These are phyloP conservation scores for Trametopsis cervina DNA, from an alignment of 768 basidiomycete genomes.

Conservation along the genomic window DNA sequence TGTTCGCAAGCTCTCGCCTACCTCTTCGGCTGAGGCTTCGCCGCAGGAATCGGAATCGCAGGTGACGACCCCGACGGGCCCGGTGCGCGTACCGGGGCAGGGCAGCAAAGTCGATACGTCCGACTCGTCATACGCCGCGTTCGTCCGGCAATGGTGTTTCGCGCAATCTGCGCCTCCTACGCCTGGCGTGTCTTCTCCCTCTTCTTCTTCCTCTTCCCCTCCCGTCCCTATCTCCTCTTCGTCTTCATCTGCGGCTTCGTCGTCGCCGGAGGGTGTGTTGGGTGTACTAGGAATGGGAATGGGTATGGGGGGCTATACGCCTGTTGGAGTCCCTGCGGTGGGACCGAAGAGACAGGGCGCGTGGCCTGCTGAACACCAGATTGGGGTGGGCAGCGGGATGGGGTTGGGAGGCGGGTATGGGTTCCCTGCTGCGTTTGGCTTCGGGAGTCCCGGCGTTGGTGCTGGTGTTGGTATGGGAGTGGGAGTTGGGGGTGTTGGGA, in stretches of 20 bases:
- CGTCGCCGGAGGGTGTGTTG: no score
- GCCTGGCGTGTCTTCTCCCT: constrained; percentile 7
- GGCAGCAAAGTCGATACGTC: constrained; percentile 17
- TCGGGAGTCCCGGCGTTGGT: no score
- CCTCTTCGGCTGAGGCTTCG: no score
- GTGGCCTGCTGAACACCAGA: constrained; percentile 14
- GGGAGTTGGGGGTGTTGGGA: not conserved
- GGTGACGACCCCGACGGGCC: not conserved
- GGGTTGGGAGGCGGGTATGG: constrained; percentile 18
- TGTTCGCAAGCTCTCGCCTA: not conserved
- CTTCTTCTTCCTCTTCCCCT: not conserved
- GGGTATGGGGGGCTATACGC: no score
- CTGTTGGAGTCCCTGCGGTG: no score
- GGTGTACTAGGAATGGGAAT: no score
- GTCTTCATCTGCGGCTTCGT: no score
- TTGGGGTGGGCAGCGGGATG: constrained; percentile 11
- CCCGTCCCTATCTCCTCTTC: not conserved
- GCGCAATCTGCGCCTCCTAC: constrained; percentile 35
- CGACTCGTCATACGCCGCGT: constrained; percentile 47
- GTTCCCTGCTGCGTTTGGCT: constrained; percentile 21
- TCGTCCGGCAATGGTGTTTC: constrained; percentile 66
- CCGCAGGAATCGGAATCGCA: not conserved
- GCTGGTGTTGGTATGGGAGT: no score
- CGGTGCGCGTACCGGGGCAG: not conserved
- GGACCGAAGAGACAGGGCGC: constrained; percentile 5